Evolutionary conservation across 768 basidiomycete genomes (phyloP).

Genomic region (Mycena haematopus): DNA sequence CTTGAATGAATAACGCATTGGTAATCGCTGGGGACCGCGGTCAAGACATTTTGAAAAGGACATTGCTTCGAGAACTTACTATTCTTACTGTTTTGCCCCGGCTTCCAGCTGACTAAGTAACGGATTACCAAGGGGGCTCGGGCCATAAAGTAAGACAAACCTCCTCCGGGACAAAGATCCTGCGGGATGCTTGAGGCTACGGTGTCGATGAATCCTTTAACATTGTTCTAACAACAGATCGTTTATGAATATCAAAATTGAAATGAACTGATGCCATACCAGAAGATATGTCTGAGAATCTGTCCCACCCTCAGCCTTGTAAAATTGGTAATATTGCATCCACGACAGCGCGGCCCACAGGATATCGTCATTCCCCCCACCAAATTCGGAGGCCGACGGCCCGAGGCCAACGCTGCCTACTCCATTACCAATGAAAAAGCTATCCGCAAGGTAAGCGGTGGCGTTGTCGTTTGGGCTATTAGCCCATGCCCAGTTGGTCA

Average conservation of each 20-base stretch:
- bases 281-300: not conserved
- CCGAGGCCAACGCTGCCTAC: not conserved
- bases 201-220: conserved; percentile 9
- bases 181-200: not conserved
- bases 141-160: not conserved
- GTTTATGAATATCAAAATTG: not conserved
- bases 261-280: not conserved
- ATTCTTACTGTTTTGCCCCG: conserved; percentile 2
- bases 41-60: not conserved
- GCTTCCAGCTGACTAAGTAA: conserved; percentile 4
- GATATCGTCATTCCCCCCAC: conserved; percentile 12
- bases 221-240: not conserved
- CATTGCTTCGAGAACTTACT: conserved; percentile 1
- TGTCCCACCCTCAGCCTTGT: not conserved
- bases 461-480: not conserved
- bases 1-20: conserved; percentile 14
- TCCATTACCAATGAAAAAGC: not conserved
- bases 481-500: too few species aligned
- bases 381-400: not conserved
- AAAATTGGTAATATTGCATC: conserved; percentile 4
- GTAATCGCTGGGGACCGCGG: conserved; percentile 5
- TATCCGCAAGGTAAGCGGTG: not conserved
- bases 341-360: conserved; percentile 13
- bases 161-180: conserved; percentile 14
- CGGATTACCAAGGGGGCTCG: not conserved